phyloP scores from a whole-genome alignment of 208 protist genomes.

The Trypanosoma mega region DNA sequence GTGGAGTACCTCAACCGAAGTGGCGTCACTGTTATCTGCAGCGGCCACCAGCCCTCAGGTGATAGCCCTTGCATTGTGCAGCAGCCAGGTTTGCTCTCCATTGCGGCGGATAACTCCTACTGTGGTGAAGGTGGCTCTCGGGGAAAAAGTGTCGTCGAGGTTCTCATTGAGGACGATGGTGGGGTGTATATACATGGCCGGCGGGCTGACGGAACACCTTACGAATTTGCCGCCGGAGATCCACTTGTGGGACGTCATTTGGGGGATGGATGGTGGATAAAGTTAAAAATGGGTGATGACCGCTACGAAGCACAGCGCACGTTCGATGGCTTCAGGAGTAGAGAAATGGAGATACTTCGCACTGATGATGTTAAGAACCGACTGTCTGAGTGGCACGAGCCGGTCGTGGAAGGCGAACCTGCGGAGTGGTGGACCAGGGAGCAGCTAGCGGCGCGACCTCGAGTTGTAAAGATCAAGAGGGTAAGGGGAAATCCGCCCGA shows the following conservation, averaged over 20 bases:
- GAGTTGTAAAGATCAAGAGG: conserved; percentile 15
- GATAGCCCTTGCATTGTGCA: conserved; percentile 73
- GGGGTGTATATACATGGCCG: conserved; percentile 38
- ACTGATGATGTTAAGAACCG: conserved; percentile 28
- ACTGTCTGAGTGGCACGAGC: conserved; percentile 26
- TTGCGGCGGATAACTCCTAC: conserved; percentile 86
- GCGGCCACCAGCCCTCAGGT: conserved; percentile 79
- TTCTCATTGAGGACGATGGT: conserved; percentile 52
- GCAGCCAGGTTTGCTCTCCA: conserved; percentile 61
- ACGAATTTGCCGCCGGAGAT: conserved; percentile 36
- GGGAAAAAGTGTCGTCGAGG: conserved; percentile 53
- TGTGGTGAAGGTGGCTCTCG: conserved; percentile 50
- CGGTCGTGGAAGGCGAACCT: conserved; percentile 35
- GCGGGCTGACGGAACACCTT: conserved; percentile 44
- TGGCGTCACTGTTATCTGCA: conserved; percentile 69
- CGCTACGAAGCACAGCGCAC: conserved; percentile 67
- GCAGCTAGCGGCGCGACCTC: conserved; percentile 1
- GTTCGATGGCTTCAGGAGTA: conserved; percentile 41
- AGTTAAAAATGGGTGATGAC: conserved; percentile 30
- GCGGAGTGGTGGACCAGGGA: conserved; percentile 21
- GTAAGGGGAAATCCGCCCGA: no score
- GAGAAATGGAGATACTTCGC: conserved; percentile 35
- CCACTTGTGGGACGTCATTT: conserved; percentile 45
- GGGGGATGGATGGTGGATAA: conserved; percentile 72
- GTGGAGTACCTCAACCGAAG: conserved; percentile 63